Percentiles rank a stretch among this genome's conserved stretches.
Evolutionary conservation across 441 rosid genomes (phyloP).

Genomic region (Populus hybrid): DNA sequence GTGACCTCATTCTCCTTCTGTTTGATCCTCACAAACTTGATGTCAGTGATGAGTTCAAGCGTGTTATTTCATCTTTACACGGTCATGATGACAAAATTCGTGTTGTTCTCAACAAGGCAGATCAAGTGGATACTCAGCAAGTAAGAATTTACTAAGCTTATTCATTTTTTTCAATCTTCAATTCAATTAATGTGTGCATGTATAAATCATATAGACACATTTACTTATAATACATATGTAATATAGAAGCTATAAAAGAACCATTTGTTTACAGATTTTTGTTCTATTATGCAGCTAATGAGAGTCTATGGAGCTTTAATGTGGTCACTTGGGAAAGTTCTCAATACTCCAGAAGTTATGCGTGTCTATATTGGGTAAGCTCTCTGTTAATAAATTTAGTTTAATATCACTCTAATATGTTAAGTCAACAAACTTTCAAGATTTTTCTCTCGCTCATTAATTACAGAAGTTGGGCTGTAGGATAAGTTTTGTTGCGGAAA

Average conservation of each 20-base stretch:
- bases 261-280: not conserved
- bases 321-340: slow-evolving; percentile 99
- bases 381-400: slow-evolving; percentile 7
- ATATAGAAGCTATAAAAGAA: not conserved
- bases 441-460: not conserved
- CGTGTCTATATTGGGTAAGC: slow-evolving; percentile 95
- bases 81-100: slow-evolving; percentile 98
- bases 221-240: not conserved
- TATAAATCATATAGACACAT: not conserved
- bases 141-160: slow-evolving; percentile 27
- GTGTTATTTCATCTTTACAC: slow-evolving; percentile 83
- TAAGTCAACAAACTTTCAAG: not conserved
- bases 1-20: slow-evolving; percentile 91
- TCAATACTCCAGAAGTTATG: slow-evolving; percentile 87
- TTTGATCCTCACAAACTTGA: slow-evolving; percentile 98
- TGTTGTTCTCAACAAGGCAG: slow-evolving; percentile 93
- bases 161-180: not conserved
- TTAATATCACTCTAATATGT: not conserved
- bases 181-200: not conserved
- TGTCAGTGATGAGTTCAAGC: slow-evolving; percentile 95
- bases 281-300: slow-evolving; percentile 60
- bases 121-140: slow-evolving; percentile 92
- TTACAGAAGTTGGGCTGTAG: not conserved
- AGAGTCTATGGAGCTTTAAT: slow-evolving; percentile 97
- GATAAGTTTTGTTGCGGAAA: not conserved